Conservation (phyloP, 2,329 filamentous ascomycete genomes). For the Cladosporium colombiae region DNA sequence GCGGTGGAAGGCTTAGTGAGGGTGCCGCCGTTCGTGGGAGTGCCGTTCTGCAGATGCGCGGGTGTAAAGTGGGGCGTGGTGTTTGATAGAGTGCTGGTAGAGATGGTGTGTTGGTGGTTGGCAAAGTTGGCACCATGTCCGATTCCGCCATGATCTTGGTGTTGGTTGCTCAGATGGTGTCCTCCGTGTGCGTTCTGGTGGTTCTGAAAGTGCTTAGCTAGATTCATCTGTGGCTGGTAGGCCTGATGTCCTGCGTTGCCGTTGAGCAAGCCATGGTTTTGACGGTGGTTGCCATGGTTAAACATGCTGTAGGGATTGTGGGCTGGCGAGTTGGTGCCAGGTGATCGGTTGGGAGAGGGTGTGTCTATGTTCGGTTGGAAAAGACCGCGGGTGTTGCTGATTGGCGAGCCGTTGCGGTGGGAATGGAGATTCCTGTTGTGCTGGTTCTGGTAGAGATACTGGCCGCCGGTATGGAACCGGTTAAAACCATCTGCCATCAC, state of each 20-base stretch:
- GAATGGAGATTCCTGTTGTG: constrained; percentile 47
- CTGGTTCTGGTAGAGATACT: constrained; percentile 60
- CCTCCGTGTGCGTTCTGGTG: constrained; percentile 51
- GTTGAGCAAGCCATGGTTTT: constrained; percentile 75
- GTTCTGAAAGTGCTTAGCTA: constrained; percentile 71
- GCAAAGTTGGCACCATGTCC: constrained; percentile 57
- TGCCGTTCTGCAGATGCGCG: constrained; percentile 61
- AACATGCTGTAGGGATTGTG: constrained; percentile 68
- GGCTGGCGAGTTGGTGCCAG: constrained; percentile 53
- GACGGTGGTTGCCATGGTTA: constrained; percentile 64
- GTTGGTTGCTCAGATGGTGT: constrained; percentile 45
- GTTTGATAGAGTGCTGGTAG: constrained; percentile 62
- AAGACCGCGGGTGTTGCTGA: constrained; percentile 42
- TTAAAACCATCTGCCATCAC: constrained; percentile 70
- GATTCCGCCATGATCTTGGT: constrained; percentile 49
- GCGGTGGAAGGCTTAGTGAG: constrained; percentile 61
- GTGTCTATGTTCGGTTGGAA: constrained; percentile 49
- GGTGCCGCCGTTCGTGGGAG: constrained; percentile 53
- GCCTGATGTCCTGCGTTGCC: constrained; percentile 63
- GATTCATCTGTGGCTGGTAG: constrained; percentile 55
- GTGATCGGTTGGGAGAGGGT: constrained; percentile 60
- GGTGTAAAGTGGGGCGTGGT: constrained; percentile 64
- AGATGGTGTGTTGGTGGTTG: constrained; percentile 64
- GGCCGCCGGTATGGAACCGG: constrained; percentile 63
- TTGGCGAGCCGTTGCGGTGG: constrained; percentile 50